Base-by-base conservation (phyloP, 75 land plant species). In the Gnetum montanum region DNA sequence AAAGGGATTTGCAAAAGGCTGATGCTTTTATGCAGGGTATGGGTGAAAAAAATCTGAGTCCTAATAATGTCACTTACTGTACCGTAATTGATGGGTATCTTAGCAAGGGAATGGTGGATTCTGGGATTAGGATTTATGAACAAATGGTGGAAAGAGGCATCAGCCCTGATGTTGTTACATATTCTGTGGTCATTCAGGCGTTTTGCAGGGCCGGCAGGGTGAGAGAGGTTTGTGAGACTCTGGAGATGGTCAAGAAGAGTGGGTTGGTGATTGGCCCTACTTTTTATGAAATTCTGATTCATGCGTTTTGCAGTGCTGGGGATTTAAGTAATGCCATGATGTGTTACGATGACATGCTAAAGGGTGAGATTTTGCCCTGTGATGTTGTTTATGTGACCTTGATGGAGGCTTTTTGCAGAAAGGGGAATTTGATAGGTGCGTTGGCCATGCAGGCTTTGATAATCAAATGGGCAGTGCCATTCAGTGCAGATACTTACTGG, bases 1-100 rank as follows among this genome's bases (percentile, higher is more conserved):
- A 25, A 26, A 16, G 55, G 34, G 57, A 52, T 47, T 65, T 86
- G 73, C 62, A 60, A 43, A 62, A 59, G 25, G 91, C 71, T 19
- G 57, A 76, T 34, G 57, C 76, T 53, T 59, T 84, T 29, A 41
- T 87, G 34, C 61, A 69, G 43, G 46, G 69, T 55, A 76, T 83
- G 83, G 36, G 41, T 10, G 61, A 60, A 31, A 66, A 69, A 16
- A 67, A 59, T 7, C 31, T 62, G 4, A 59, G 48, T 19, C 75
- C 69, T 52, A 73, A 77, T 54, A 77, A 75, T 61, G 87, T 66
- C 45, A 75, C 82, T 16, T 86, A 68, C 57, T 75, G 87, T 56
- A 75, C 75, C 4, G 54, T 86, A 49, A 69, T 83, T 59, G 68
- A 86, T 54, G 80, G 90, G 15, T 83, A 75, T 59, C 67, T 69